Conservation (phyloP, 176 grass and related monocot genomes). For the Paspalum vaginatum region DNA sequence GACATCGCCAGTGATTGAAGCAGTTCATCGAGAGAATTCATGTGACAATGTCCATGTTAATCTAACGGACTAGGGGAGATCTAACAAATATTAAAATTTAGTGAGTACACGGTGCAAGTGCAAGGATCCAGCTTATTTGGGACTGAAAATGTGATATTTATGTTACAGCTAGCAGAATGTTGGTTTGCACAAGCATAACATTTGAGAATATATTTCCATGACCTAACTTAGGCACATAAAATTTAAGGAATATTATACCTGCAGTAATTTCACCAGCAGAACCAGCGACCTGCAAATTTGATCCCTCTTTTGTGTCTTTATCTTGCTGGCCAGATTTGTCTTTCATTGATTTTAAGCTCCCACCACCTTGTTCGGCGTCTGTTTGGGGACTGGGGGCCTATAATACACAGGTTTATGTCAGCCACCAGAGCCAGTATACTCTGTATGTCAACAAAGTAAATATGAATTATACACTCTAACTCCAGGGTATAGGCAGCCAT, state of each 20-base stretch:
- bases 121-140: constrained; percentile 3
- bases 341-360: constrained; percentile 73
- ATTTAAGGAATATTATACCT: constrained; percentile 49
- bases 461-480: background rate
- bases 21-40: background rate
- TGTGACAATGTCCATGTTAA: background rate
- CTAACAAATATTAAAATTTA: background rate
- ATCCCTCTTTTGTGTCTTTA: constrained; percentile 75
- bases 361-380: constrained; percentile 57
- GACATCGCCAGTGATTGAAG: background rate
- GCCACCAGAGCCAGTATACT: constrained; percentile 9
- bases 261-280: constrained; percentile 86
- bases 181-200: constrained; percentile 8
- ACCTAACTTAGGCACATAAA: constrained; percentile 17
- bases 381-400: constrained; percentile 80
- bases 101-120: background rate
- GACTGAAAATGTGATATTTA: background rate
- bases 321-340: constrained; percentile 80
- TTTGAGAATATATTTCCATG: constrained; percentile 16
- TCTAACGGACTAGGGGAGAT: background rate
- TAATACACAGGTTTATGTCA: constrained; percentile 44
- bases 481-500: too few species aligned
- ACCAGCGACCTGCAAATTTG: constrained; percentile 85
- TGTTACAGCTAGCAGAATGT: constrained; percentile 14
- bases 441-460: constrained; percentile 15